Base-by-base conservation (phyloP, 2,329 filamentous ascomycete species). In the Colletotrichum tropicicola region DNA sequence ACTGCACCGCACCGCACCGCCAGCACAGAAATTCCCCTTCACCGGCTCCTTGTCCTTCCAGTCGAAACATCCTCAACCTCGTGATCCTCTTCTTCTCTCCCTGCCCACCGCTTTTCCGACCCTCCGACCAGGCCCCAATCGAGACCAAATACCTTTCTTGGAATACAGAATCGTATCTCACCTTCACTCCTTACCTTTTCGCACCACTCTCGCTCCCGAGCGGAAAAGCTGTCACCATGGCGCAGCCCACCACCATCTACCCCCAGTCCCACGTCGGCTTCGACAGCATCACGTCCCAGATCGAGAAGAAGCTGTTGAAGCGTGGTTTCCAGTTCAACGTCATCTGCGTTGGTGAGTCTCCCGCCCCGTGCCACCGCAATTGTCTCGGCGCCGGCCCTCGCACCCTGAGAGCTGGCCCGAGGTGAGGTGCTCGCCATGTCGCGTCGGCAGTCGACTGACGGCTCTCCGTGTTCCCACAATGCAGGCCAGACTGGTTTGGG, bases 251-350 rank as follows among this genome's bases (percentile, higher is more conserved):
- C 75, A 89, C 89, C 76, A 89, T 91, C 79, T 96, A 93, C 83
- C 96, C 96, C 77, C 91, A 96, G 81, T 97, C 91, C 91, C 96
- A 98, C 87, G 96, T 99, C 81, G 96, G 96, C 89, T 99, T 99
- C 86, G 96, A 99, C 87, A 98, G 94, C 86, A 99, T 99, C 87
- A 99, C 96, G 74, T 94, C 91, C 73, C 96, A 99, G 87, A 99
- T 99, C 75, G 96, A 99, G 91, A 92, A 93, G 85, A 99, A 99
- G 91, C 91, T 98, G 79, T 82, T 99, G 85, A 99, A 99, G 89
- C 94, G 96, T 83, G 96, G 96, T 75, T 99, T 99, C 83, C 96
- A 99, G 83, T 99, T 99, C 90, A 99, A 99, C 81, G 92, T 98
- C 78, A 98, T 98, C 82, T 98, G 94, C 80, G 96, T 98, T 80